These are phyloP conservation scores for Paxillus involutus DNA, from an alignment of 768 basidiomycete species.

Conservation along the genomic window DNA sequence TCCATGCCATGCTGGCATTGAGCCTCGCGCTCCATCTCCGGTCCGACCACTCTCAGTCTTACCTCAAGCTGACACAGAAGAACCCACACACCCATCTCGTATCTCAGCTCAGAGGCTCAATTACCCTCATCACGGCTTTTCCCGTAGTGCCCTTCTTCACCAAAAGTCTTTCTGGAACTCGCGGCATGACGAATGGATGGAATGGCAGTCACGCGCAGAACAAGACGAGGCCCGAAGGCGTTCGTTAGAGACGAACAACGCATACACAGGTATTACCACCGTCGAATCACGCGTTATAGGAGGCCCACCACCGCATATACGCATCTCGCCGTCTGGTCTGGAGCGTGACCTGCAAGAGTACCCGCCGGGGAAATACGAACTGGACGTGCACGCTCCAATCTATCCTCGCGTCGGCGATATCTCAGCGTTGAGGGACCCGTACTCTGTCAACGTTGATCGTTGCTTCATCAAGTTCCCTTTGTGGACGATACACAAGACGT, in stretches of 20 bases:
- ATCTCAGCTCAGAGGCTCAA: constrained; percentile 36
- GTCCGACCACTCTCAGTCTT: constrained; percentile 14
- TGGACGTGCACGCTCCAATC: constrained; percentile 27
- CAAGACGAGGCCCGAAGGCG: constrained; percentile 3
- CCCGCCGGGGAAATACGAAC: constrained; percentile 4
- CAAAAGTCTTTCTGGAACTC: constrained; percentile 63
- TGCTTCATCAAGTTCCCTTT: constrained; percentile 55
- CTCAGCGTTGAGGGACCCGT: constrained; percentile 55
- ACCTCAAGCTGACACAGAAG: constrained; percentile 1
- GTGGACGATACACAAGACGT: constrained; percentile 66
- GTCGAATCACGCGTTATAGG: neutral
- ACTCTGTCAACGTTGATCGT: constrained; percentile 55
- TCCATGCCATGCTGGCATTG: constrained; percentile 17
- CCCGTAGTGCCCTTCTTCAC: constrained; percentile 57
- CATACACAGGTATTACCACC: constrained; percentile 27
- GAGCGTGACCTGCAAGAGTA: constrained; percentile 26
- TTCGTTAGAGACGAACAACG: constrained; percentile 9
- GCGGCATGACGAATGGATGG: constrained; percentile 53
- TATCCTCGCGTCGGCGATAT: constrained; percentile 69
- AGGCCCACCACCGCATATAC: constrained; percentile 18
- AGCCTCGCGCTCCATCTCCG: constrained; percentile 22
- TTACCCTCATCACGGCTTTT: constrained; percentile 61
- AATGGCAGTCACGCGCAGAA: constrained; percentile 26
- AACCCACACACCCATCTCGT: constrained; percentile 3
- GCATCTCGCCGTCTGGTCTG: constrained; percentile 26